These are phyloP conservation scores for Silene uniflora DNA, from an alignment of 148 eudicot genomes.

Conservation along the genomic window DNA sequence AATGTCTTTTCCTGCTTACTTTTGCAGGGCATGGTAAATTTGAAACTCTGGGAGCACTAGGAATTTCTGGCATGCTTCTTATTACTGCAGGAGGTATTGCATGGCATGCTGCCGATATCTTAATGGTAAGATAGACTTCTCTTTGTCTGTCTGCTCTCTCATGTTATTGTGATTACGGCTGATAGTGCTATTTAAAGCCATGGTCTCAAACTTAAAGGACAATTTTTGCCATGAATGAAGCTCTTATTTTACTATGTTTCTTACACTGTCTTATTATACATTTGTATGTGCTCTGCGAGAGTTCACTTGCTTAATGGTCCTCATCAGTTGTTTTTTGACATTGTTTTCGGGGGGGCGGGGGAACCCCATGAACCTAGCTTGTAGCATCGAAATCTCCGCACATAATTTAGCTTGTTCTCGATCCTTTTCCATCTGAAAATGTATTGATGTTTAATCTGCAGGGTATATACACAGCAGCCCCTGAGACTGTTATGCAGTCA, in stretches of 20 bases:
- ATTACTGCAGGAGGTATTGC: conserved; percentile 93
- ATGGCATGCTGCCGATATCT: conserved; percentile 90
- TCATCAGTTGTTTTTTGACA: background rate
- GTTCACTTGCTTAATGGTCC: background rate
- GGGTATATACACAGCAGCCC: conserved; percentile 52
- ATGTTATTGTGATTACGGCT: background rate
- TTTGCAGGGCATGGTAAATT: conserved; percentile 94
- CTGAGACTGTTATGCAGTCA: conserved; percentile 57
- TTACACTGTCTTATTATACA: background rate
- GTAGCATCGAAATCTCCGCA: background rate
- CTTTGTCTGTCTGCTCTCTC: background rate
- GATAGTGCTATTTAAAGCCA: background rate
- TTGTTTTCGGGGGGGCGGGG: background rate
- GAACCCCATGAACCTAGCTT: background rate
- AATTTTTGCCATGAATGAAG: background rate
- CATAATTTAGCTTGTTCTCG: background rate
- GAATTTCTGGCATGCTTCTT: conserved; percentile 86
- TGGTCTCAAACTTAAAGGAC: background rate
- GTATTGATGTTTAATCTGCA: conserved; percentile 28
- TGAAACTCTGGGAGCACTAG: conserved; percentile 91
- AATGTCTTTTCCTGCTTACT: background rate
- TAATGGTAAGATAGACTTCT: conserved; percentile 44
- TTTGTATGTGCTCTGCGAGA: background rate
- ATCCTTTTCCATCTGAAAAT: background rate
- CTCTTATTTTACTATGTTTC: background rate